phyloP scores from a whole-genome alignment of 768 basidiomycete species.

The Brasilioporus rufonigricans region DNA sequence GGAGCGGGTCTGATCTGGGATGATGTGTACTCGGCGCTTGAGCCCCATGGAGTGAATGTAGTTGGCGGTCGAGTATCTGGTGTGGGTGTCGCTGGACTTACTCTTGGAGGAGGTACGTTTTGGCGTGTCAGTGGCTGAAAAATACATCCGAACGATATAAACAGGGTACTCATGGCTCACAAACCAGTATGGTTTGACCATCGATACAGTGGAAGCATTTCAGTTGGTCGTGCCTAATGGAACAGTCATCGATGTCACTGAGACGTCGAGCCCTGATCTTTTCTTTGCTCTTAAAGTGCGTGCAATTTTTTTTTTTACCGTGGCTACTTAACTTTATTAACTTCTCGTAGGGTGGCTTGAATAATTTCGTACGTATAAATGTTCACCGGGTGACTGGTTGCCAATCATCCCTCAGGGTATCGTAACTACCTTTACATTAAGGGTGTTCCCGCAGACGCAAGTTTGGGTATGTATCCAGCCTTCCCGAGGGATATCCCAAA shows the following conservation, averaged over 20 bases:
- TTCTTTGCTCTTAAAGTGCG: constrained; percentile 46
- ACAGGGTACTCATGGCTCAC: constrained; percentile 43
- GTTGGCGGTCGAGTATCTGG: constrained; percentile 48
- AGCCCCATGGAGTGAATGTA: constrained; percentile 49
- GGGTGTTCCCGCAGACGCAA: constrained; percentile 50
- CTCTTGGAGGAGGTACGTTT: constrained; percentile 23
- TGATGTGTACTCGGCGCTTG: constrained; percentile 53
- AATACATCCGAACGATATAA: background rate
- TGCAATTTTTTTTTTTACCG: too few relatives aligned
- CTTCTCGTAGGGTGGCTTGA: constrained; percentile 49
- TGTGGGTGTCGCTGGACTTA: constrained; percentile 58
- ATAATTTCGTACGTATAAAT: constrained; percentile 48
- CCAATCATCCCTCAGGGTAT: constrained; percentile 42
- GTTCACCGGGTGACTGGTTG: background rate
- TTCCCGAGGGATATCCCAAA: background rate
- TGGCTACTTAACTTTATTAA: background rate
- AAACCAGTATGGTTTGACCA: constrained; percentile 57
- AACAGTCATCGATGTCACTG: constrained; percentile 35
- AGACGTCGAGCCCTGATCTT: constrained; percentile 26
- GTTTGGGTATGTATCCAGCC: constrained; percentile 51
- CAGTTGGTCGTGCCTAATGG: constrained; percentile 57
- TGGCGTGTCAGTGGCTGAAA: background rate
- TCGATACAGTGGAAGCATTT: constrained; percentile 53
- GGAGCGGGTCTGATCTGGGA: constrained; percentile 71
- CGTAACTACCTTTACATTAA: constrained; percentile 56